Evolutionary conservation across 768 basidiomycete genomes (phyloP).

Genomic region (Trametes meyenii): DNA sequence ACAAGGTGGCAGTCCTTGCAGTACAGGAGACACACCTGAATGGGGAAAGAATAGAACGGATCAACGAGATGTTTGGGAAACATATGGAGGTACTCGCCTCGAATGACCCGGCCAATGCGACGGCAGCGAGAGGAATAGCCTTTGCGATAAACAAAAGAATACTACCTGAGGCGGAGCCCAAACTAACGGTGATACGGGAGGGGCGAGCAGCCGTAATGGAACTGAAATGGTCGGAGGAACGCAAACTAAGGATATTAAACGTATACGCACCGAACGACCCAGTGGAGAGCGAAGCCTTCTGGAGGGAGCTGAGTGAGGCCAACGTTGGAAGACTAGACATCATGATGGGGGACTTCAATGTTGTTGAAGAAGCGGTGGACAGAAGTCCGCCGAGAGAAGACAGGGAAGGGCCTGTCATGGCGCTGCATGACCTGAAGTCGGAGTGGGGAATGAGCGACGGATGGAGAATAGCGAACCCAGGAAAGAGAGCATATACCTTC

Average conservation of each 20-base stretch:
- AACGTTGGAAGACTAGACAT: background rate
- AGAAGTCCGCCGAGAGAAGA: background rate
- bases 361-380: constrained; percentile 32
- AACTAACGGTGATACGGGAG: background rate
- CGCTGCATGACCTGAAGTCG: background rate
- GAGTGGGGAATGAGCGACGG: background rate
- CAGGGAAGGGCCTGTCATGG: too few relatives aligned
- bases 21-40: background rate
- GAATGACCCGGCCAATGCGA: background rate
- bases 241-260: background rate
- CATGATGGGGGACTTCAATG: constrained; percentile 34
- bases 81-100: background rate
- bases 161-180: background rate
- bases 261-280: background rate
- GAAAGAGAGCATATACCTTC: background rate
- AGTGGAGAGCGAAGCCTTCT: background rate
- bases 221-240: background rate
- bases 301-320: background rate
- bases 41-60: background rate
- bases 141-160: background rate
- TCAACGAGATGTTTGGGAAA: background rate
- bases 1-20: background rate
- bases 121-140: background rate
- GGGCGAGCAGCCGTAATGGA: background rate
- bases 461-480: background rate